Percentiles rank a stretch among this genome's conserved stretches.
Conservation (phyloP, 768 basidiomycete species). For the Clavaria fumosa region DNA sequence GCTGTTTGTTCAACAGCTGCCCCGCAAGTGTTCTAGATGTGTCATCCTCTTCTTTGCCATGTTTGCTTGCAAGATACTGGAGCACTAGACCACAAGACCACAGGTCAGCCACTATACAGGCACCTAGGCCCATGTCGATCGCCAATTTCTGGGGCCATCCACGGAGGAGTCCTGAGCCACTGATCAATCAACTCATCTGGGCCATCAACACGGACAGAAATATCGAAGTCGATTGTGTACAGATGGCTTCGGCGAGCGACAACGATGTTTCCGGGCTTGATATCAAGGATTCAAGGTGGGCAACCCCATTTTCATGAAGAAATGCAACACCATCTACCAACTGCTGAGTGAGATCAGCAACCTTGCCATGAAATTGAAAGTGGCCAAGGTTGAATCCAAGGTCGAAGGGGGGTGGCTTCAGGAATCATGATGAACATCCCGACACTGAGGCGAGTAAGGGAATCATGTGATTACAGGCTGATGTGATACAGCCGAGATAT, state of each 20-base stretch:
- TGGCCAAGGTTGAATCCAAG: constrained; percentile 2
- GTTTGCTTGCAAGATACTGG: constrained; percentile 3
- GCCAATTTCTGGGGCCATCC: constrained; percentile 7
- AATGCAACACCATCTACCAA: no score
- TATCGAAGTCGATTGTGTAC: constrained; percentile 31
- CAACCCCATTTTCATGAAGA: constrained; percentile 62
- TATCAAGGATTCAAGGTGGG: constrained; percentile 71
- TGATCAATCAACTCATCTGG: constrained; percentile 4
- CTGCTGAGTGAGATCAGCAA: constrained; percentile 1
- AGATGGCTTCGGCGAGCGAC: constrained; percentile 58
- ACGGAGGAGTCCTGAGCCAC: constrained; percentile 3
- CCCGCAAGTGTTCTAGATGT: constrained; percentile 1
- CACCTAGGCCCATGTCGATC: neutral
- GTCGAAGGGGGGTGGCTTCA: constrained; percentile 3
- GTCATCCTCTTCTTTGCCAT: constrained; percentile 1
- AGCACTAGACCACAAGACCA: constrained; percentile 8
- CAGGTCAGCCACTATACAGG: constrained; percentile 7
- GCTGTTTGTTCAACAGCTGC: constrained; percentile 3
- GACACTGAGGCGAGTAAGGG: constrained; percentile 1
- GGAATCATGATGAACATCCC: constrained; percentile 3
- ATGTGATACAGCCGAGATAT: constrained; percentile 1
- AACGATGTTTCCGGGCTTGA: constrained; percentile 71
- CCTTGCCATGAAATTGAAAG: constrained; percentile 4
- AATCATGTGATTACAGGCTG: constrained; percentile 1
- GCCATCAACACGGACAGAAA: constrained; percentile 5